Percentiles rank a stretch among this genome's conserved stretches.
Evolutionary conservation across 352 stramenopile genomes (phyloP).

Genomic region (Pilasporangium apinafurcum): DNA sequence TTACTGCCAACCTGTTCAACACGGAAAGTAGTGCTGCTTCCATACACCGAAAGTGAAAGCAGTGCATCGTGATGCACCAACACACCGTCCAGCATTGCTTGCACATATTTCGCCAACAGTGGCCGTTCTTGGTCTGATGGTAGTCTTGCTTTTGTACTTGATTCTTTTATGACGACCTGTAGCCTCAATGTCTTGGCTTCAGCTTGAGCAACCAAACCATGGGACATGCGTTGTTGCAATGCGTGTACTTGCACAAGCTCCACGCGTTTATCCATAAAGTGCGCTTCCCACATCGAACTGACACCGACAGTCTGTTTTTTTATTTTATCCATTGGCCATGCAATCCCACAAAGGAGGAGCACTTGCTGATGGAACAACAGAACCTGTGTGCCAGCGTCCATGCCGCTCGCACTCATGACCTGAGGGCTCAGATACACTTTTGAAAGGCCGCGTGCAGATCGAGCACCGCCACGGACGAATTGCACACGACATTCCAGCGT

Average conservation of each 20-base stretch:
- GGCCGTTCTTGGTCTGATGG: slow-evolving; percentile 50
- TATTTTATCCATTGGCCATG: slow-evolving; percentile 71
- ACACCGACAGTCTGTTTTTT: slow-evolving; percentile 53
- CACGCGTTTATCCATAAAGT: slow-evolving; percentile 13
- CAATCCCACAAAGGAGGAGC: slow-evolving; percentile 55
- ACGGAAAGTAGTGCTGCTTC: slow-evolving; percentile 41
- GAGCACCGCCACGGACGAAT: slow-evolving; percentile 50
- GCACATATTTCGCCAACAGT: slow-evolving; percentile 49
- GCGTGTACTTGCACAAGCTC: slow-evolving; percentile 20
- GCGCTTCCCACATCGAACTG: slow-evolving; percentile 66
- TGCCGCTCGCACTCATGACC: slow-evolving; percentile 31
- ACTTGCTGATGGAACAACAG: slow-evolving; percentile 10
- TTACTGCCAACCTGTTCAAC: slow-evolving; percentile 21
- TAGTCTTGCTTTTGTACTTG: slow-evolving; percentile 18
- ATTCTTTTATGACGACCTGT: slow-evolving; percentile 28
- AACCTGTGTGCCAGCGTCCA: slow-evolving; percentile 37
- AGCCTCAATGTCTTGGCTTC: slow-evolving; percentile 24
- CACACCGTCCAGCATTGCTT: slow-evolving; percentile 57
- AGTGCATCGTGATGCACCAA: slow-evolving; percentile 42
- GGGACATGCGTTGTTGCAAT: slow-evolving; percentile 8
- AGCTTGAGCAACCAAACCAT: background rate
- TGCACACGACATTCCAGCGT: slow-evolving; percentile 34
- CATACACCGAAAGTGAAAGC: slow-evolving; percentile 56
- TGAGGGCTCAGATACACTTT: slow-evolving; percentile 64
- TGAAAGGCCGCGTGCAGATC: slow-evolving; percentile 44